Conservation (phyloP, 106 monocot genomes). For the Gastrodia elata region DNA sequence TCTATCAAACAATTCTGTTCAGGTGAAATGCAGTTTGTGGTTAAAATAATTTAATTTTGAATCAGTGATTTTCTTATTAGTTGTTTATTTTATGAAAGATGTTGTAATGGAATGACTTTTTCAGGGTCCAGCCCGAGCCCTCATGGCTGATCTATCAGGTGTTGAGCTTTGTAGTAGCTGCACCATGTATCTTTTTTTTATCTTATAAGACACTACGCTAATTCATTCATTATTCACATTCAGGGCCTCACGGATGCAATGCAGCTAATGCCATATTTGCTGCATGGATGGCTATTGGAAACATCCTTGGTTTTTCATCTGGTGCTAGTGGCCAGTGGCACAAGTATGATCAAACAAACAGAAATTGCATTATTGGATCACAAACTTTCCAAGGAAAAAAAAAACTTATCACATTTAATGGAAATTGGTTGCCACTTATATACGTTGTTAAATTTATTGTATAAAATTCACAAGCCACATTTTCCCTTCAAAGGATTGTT, state of each 20-base stretch:
- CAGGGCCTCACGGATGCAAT: constrained; percentile 57
- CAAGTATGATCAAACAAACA: constrained; percentile 32
- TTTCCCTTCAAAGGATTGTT: background rate
- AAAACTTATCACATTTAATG: too few relatives aligned
- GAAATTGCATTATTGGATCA: background rate
- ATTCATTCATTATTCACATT: background rate
- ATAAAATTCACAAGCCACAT: background rate
- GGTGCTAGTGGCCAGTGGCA: constrained; percentile 82
- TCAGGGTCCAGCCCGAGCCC: constrained; percentile 91
- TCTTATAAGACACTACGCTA: background rate
- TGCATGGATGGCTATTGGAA: constrained; percentile 97
- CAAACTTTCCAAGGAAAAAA: too few relatives aligned
- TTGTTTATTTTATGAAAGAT: too few relatives aligned
- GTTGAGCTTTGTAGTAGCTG: background rate
- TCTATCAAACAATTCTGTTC: constrained; percentile 89
- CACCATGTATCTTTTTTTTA: background rate
- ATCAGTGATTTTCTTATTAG: background rate
- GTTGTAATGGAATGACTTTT: background rate
- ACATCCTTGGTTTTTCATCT: constrained; percentile 91
- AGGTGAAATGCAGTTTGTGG: constrained; percentile 33
- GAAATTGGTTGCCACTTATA: too few relatives aligned
- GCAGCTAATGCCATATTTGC: constrained; percentile 90
- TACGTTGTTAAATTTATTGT: too few relatives aligned
- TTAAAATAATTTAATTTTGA: background rate
- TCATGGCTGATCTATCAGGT: constrained; percentile 97